phyloP scores from a whole-genome alignment of 2,329 filamentous ascomycete species.

The Cytospora chrysosperma region DNA sequence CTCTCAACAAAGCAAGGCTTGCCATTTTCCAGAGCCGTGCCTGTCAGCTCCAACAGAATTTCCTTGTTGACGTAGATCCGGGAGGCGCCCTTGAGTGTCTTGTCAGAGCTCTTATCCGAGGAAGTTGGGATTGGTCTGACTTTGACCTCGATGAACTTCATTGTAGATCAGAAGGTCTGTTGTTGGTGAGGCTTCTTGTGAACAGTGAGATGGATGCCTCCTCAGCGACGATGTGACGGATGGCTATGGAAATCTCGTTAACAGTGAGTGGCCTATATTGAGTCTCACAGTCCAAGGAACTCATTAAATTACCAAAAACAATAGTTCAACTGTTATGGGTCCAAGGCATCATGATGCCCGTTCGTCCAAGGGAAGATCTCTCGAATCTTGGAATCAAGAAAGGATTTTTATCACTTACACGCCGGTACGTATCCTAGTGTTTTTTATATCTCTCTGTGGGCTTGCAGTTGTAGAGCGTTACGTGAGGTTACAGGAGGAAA shows the following conservation, averaged over 20 bases:
- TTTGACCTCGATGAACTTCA: constrained; percentile 33
- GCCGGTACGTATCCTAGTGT: background rate
- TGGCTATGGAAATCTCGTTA: background rate
- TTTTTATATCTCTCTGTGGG: background rate
- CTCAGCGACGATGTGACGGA: too few species aligned
- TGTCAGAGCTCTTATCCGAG: constrained; percentile 41
- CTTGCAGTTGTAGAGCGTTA: too few species aligned
- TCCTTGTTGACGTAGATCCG: constrained; percentile 50
- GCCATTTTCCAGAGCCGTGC: constrained; percentile 41
- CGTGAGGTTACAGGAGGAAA: too few species aligned
- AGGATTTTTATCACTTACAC: constrained; percentile 9
- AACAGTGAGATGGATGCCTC: background rate
- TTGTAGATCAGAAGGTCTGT: background rate
- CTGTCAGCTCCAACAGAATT: constrained; percentile 44
- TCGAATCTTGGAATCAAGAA: background rate
- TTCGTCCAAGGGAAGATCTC: background rate
- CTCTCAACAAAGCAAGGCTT: constrained; percentile 32
- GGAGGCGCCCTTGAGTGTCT: constrained; percentile 44
- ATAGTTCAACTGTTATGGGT: background rate
- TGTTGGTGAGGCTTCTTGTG: background rate
- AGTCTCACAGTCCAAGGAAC: too few species aligned
- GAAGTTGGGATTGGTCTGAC: constrained; percentile 39
- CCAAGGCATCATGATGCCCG: background rate
- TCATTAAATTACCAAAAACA: too few species aligned
- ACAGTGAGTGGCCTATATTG: background rate